Evolutionary conservation across 2,329 filamentous ascomycete genomes (phyloP), one percentile per base, ranked within the genome.

Genomic region (Monosporascus sp.): DNA sequence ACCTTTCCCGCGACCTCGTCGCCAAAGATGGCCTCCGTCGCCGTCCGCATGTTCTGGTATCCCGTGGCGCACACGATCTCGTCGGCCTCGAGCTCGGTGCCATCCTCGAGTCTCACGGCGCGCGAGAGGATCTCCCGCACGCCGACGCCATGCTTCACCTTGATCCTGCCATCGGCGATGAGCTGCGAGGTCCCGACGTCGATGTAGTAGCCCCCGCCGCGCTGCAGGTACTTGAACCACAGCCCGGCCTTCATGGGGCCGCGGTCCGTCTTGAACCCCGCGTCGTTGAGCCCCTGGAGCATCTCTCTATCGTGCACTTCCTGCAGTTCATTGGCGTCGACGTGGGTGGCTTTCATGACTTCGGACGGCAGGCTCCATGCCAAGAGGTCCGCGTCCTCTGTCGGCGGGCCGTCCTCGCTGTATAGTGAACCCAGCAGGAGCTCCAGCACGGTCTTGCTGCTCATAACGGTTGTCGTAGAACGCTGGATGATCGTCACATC

Each of bases 1-100:
- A 84, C 76, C 25, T 74, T 72, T 50, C 82, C 78, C 0, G 82
- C 84, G 9, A 88, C 72, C 18, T 77, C 74, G 31, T 85, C 77
- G 0, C 86, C 87, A 51, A 89, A 76, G 20, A 87, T 79, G 35
- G 74, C 73, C n/a, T 80, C 70, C 2, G 85, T 81, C 20, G 80
- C 80, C 0, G 80, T 83, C 11, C 76, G 74, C 85, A 89, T 90
- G 62, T 87, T 88, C 56, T 85, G 78, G 59, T 86, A 72, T 3
- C 78, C 79, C 1, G 79, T 82, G 5, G 79, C 79, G 50, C 81
- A 73, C 15, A 86, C 74, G 2, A 86, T 75, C 45, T 82, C 72
- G 60, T 85, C 81, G 0, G 81, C 80, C 20, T 76, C 69, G 0
- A 84, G 62, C 36, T 71, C 67, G 4, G 69, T 69, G 1, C 80